phyloP scores from a whole-genome alignment of 345 rosid genomes.

The Firmiana major region DNA sequence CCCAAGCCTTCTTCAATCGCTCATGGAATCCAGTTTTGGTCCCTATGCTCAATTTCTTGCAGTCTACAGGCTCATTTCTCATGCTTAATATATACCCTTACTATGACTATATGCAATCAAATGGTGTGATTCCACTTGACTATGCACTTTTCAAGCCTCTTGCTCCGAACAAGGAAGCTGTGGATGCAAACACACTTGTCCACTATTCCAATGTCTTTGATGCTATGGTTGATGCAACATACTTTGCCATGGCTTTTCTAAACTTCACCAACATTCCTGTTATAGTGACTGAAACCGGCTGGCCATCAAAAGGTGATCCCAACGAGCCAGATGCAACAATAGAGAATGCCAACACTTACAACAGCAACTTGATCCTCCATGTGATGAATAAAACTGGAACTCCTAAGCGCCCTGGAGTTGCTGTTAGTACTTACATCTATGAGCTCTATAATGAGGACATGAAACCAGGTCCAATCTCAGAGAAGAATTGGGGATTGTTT shows the following conservation, averaged over 20 bases:
- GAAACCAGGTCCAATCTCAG: constrained; percentile 54
- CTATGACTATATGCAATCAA: constrained; percentile 61
- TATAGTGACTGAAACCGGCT: constrained; percentile 63
- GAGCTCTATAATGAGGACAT: constrained; percentile 71
- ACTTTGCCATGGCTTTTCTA: constrained; percentile 59
- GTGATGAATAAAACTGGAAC: constrained; percentile 66
- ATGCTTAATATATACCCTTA: constrained; percentile 71
- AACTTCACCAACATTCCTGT: constrained; percentile 66
- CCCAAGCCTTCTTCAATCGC: constrained; percentile 70
- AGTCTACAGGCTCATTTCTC: constrained; percentile 46
- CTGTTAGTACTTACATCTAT: constrained; percentile 56
- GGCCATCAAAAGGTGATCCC: constrained; percentile 76
- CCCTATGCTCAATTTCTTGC: constrained; percentile 61
- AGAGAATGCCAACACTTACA: constrained; percentile 69
- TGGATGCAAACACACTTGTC: constrained; percentile 66
- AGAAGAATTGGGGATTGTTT: constrained; percentile 77
- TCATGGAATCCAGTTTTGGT: constrained; percentile 56
- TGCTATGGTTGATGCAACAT: constrained; percentile 63
- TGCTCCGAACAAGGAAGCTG: constrained; percentile 64
- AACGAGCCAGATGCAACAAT: constrained; percentile 58
- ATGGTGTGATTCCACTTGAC: constrained; percentile 62
- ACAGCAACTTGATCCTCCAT: constrained; percentile 67
- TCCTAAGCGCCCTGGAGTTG: constrained; percentile 65
- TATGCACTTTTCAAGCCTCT: constrained; percentile 69
- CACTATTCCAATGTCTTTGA: constrained; percentile 71